phyloP scores from a whole-genome alignment of 345 rosid genomes.

The Eucalyptus fibrosa region DNA sequence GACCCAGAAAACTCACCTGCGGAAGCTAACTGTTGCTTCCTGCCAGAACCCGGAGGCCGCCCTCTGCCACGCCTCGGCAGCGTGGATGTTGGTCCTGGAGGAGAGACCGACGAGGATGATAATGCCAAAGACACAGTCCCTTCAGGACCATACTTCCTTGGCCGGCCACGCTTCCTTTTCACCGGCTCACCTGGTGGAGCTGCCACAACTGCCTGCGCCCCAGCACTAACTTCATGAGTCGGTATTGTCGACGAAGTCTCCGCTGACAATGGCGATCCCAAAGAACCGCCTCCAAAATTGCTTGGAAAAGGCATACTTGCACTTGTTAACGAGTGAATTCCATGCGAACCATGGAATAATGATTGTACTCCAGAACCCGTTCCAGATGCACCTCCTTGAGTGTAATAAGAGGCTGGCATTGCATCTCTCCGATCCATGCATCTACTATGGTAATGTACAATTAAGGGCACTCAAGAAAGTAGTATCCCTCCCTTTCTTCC shows the following conservation, averaged over 20 bases:
- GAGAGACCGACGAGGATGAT: constrained; percentile 51
- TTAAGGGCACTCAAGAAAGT: not conserved
- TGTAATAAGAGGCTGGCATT: constrained; percentile 69
- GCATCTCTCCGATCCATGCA: constrained; percentile 98
- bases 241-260: constrained; percentile 45
- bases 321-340: constrained; percentile 35
- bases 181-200: constrained; percentile 26
- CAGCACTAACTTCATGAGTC: constrained; percentile 43
- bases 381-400: constrained; percentile 67
- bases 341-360: constrained; percentile 49
- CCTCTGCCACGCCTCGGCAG: constrained; percentile 91
- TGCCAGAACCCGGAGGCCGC: constrained; percentile 79
- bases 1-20: constrained; percentile 28
- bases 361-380: constrained; percentile 50
- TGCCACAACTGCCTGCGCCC: constrained; percentile 24
- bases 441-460: constrained; percentile 24
- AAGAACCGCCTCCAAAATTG: constrained; percentile 28
- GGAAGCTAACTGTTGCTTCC: constrained; percentile 63
- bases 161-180: constrained; percentile 84
- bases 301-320: constrained; percentile 51
- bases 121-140: constrained; percentile 71
- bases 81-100: constrained; percentile 27
- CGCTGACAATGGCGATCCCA: constrained; percentile 32
- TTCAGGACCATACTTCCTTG: constrained; percentile 77
- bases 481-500: not conserved